Percentiles rank a stretch among this genome's conserved stretches.
Evolutionary conservation across 352 stramenopile species (phyloP).

Genomic region (Blastocystis sp.): DNA sequence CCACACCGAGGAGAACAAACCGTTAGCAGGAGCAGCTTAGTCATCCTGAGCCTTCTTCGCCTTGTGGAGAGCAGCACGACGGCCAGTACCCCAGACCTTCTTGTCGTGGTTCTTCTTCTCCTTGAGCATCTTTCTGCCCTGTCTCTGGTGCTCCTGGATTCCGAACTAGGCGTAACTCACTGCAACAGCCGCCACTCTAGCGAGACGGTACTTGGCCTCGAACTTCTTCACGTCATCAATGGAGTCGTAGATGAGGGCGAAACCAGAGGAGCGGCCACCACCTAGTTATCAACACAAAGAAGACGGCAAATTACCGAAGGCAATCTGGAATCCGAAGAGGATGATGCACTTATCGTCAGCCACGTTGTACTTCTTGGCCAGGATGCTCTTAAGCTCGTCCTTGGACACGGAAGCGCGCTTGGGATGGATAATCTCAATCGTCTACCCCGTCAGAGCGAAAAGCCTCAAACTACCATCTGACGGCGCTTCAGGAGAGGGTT

Average conservation of each 20-base stretch:
- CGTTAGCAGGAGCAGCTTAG: slow-evolving; percentile 4
- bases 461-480: slow-evolving; percentile 43
- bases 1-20: slow-evolving; percentile 47
- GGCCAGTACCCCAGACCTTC: slow-evolving; percentile 68
- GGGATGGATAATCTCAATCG: slow-evolving; percentile 33
- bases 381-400: slow-evolving; percentile 71
- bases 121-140: slow-evolving; percentile 69
- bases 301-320: slow-evolving; percentile 19
- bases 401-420: slow-evolving; percentile 69
- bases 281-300: not conserved
- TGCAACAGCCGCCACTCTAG: slow-evolving; percentile 24
- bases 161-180: slow-evolving; percentile 24
- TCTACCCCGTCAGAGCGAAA: not conserved
- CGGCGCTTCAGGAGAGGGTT: slow-evolving; percentile 70
- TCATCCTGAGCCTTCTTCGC: slow-evolving; percentile 67
- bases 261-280: slow-evolving; percentile 65
- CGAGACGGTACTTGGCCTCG: slow-evolving; percentile 68
- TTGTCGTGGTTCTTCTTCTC: slow-evolving; percentile 70
- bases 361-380: slow-evolving; percentile 70
- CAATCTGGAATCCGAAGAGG: slow-evolving; percentile 70
- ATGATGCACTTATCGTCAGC: slow-evolving; percentile 70
- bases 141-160: slow-evolving; percentile 60
- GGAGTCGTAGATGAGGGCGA: slow-evolving; percentile 70
- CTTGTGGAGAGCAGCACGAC: slow-evolving; percentile 69
- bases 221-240: slow-evolving; percentile 69